Percentiles rank a stretch among this genome's conserved stretches.
Conservation (phyloP, 2,329 filamentous ascomycete species). For the Fusarium lyarnte region DNA sequence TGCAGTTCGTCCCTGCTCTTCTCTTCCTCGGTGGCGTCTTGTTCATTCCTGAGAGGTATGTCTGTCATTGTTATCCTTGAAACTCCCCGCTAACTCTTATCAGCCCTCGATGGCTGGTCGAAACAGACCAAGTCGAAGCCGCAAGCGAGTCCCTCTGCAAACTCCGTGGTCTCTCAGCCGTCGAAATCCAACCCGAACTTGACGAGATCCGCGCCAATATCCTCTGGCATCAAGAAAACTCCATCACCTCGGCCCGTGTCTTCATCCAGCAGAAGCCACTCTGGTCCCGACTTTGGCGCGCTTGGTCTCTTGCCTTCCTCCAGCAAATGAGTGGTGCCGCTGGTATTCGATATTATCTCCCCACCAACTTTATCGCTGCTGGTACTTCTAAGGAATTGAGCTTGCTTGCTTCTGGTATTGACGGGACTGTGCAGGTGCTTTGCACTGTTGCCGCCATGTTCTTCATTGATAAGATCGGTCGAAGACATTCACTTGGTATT, state of each 20-base stretch:
- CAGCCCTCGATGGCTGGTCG: conserved; percentile 16
- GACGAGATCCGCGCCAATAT: conserved; percentile 23
- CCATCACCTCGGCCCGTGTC: conserved; percentile 9
- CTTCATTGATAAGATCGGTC: conserved; percentile 19
- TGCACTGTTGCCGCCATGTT: conserved; percentile 26
- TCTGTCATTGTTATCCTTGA: accelerated
- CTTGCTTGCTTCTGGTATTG: conserved; percentile 9
- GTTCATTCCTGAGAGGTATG: conserved; percentile 16
- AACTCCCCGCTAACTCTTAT: accelerated
- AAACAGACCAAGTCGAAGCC: conserved; percentile 13
- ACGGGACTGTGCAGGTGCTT: conserved; percentile 11
- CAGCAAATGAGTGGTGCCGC: conserved; percentile 20
- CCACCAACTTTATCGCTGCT: conserved; percentile 10
- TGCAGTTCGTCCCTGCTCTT: conserved; percentile 14
- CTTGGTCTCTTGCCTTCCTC: conserved; percentile 8
- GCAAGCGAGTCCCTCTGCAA: conserved; percentile 5
- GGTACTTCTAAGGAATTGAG: conserved; percentile 14
- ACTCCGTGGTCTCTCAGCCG: not conserved
- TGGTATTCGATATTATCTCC: conserved; percentile 16
- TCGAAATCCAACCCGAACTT: conserved; percentile 6
- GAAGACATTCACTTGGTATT: conserved; percentile 9
- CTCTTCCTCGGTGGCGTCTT: conserved; percentile 4
- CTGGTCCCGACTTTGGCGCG: conserved; percentile 16
- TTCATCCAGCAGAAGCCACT: conserved; percentile 16
- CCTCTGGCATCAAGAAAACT: conserved; percentile 17